Evolutionary conservation across 2,329 filamentous ascomycete genomes (phyloP), one percentile per base, ranked within the genome.

Genomic region (Botryotinia globosa): DNA sequence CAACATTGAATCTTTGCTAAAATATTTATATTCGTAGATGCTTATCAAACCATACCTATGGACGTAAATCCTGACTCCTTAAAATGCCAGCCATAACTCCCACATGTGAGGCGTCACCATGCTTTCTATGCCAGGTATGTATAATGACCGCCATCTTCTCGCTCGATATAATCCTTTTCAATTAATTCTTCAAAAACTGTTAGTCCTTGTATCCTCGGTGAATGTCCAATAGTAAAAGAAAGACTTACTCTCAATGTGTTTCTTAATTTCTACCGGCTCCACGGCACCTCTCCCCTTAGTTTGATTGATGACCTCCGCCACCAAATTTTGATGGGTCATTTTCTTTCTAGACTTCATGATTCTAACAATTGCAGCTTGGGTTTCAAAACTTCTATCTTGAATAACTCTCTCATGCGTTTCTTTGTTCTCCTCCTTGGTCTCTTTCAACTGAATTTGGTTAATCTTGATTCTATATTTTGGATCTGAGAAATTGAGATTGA

Each of bases 371-470:
- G 96, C 95, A 0, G 96, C 96, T 82, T 99, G 96, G 0, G 94
- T 98, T 84, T 99, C 97, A 79, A 97, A 97, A 80, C 97, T 94
- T 68, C 96, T 86, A 80, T 99, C 96, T 69, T 92, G 92, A 0
- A 91, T 91, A 7, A 99, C 93, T 61, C 94, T 89, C 82, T 97
- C 92, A 82, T 98, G 94, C 1, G 94, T 98, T 78, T 92, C 93
- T 82, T 94, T 92, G 83, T 98, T 98, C 83, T 99, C 96, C 80
- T 95, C 92, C 78, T 92, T 92, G 0, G 96, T 98, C 83, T 99
- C 96, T 83, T 96, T 97, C 68, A 98, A 88, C 83, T 99, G 96
- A 77, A 99, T 96, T 83, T 98, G 95, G 83, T 98, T 99, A 85
- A 99, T 98, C 85, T 99, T 99, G 83, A 99, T 91, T 72, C 94